These are phyloP conservation scores for Sclerotinia nivalis DNA, from an alignment of 2,329 filamentous ascomycete genomes.

Conservation along the genomic window DNA sequence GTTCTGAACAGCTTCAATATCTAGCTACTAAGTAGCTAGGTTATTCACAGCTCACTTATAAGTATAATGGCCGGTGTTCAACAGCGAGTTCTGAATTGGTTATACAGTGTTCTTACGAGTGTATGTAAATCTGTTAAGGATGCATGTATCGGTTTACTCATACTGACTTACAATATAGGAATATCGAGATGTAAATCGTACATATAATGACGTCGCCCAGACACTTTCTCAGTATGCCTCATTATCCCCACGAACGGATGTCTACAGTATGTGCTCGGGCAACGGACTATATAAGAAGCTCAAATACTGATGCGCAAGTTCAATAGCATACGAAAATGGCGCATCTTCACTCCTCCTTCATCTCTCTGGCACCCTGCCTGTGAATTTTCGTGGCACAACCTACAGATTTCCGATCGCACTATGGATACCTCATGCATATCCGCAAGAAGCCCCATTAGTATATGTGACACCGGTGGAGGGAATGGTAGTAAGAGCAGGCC, in stretches of 20 bases:
- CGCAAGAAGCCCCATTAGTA: slow-evolving; percentile 77
- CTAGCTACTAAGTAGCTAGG: background rate
- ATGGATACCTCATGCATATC: slow-evolving; percentile 93
- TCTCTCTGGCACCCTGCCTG: slow-evolving; percentile 85
- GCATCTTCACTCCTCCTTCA: slow-evolving; percentile 82
- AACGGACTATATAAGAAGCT: background rate
- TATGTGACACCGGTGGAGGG: slow-evolving; percentile 87
- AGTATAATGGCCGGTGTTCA: slow-evolving; percentile 62
- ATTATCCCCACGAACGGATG: slow-evolving; percentile 83
- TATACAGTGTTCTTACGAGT: slow-evolving; percentile 85
- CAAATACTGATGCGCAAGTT: slow-evolving; percentile 26
- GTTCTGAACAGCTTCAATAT: slow-evolving; percentile 19
- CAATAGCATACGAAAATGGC: slow-evolving; percentile 82
- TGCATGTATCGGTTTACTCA: background rate
- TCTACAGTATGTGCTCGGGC: slow-evolving; percentile 70
- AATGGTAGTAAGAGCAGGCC: slow-evolving; percentile 88
- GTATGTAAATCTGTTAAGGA: slow-evolving; percentile 47
- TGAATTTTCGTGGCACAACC: slow-evolving; percentile 80
- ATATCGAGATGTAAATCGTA: slow-evolving; percentile 89
- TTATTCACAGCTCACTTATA: slow-evolving; percentile 25
- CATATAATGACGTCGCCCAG: slow-evolving; percentile 88
- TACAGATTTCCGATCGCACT: slow-evolving; percentile 90
- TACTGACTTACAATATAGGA: slow-evolving; percentile 58
- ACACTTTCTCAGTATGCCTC: slow-evolving; percentile 77
- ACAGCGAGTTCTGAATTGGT: slow-evolving; percentile 90